Evolutionary conservation across 2,329 filamentous ascomycete species (phyloP), one percentile per base, ranked within the genome.

Genomic region (Pseudogymnoascus sp.): DNA sequence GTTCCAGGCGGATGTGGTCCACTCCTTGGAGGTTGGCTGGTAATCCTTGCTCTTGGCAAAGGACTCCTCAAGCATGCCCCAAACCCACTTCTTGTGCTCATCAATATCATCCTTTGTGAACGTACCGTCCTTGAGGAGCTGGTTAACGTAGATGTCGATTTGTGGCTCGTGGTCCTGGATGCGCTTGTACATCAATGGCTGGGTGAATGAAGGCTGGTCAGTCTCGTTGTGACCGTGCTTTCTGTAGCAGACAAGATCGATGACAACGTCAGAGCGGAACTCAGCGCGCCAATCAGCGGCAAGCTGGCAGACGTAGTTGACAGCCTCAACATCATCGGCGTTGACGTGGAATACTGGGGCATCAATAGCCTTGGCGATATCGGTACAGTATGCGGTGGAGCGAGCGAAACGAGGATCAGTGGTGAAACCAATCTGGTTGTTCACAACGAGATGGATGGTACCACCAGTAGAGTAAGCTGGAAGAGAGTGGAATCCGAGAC

Each of bases 391-490:
- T 50, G 95, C 90, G 60, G 95, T 99, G 18, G 95, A 99, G 71
- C 95, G 92, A 71, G 95, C 89, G 78, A 96, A 99, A 74, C 95
- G 91, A 69, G 95, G 95, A 75, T 99, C 95, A 21, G 95, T 99
- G 62, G 95, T 99, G 83, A 99, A 99, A 77, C 95, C 95, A 76
- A 99, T 99, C 83, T 99, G 95, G 84, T 99, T 99, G 86, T 99
- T 99, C 70, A 97, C 93, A 65, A 99, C 88, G 69, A 99, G 83
- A 79, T 99, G 95, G 71, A 99, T 90, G 64, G 95, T 99, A 74
- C 95, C 95, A 72, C 95, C 95, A 62, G 95, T 97, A 59, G 96
- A 96, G 81, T 97, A 99, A 70, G 90, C 91, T 31, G 95, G 95
- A 38, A 99, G 87, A 61, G 91, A 89, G 80, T 96, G 90, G 87